Evolutionary conservation across 805 yeast species (phyloP).

Genomic region (Candida vartiovaarae): DNA sequence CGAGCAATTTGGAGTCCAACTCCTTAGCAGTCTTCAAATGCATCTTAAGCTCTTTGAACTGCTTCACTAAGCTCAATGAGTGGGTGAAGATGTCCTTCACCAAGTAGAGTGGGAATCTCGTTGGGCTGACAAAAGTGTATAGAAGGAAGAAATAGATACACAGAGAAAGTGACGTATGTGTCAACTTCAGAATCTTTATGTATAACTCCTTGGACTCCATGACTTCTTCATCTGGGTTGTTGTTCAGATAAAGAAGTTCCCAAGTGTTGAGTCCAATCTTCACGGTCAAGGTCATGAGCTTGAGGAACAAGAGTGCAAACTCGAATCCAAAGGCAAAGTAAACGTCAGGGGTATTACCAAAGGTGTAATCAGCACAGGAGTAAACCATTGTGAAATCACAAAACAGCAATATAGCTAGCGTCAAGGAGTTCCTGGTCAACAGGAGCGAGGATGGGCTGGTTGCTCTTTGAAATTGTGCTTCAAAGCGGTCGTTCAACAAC

Average conservation of each 20-base stretch:
- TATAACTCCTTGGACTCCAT: slow-evolving; percentile 69
- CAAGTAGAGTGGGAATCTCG: slow-evolving; percentile 38
- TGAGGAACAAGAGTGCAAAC: slow-evolving; percentile 56
- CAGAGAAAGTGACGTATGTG: slow-evolving; percentile 41
- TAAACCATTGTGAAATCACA: slow-evolving; percentile 48
- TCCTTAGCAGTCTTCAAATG: slow-evolving; percentile 44
- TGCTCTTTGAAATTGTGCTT: slow-evolving; percentile 38
- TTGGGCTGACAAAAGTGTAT: slow-evolving; percentile 37
- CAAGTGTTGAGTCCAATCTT: slow-evolving; percentile 44
- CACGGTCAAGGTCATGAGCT: slow-evolving; percentile 37
- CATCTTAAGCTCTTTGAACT: slow-evolving; percentile 31
- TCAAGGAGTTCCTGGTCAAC: slow-evolving; percentile 35
- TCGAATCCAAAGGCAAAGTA: slow-evolving; percentile 71
- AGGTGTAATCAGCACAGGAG: slow-evolving; percentile 41
- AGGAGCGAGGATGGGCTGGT: slow-evolving; percentile 27
- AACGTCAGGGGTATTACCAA: slow-evolving; percentile 39
- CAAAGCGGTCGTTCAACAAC: slow-evolving; percentile 47
- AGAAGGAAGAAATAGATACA: slow-evolving; percentile 39
- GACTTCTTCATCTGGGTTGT: slow-evolving; percentile 47
- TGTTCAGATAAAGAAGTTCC: slow-evolving; percentile 45
- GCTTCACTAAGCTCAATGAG: slow-evolving; percentile 25
- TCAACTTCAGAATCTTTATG: slow-evolving; percentile 49
- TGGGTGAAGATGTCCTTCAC: slow-evolving; percentile 43
- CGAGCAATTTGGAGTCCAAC: slow-evolving; percentile 53
- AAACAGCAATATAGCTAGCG: slow-evolving; percentile 36